phyloP scores from a whole-genome alignment of 768 basidiomycete species.

The Mycena latifolia region DNA sequence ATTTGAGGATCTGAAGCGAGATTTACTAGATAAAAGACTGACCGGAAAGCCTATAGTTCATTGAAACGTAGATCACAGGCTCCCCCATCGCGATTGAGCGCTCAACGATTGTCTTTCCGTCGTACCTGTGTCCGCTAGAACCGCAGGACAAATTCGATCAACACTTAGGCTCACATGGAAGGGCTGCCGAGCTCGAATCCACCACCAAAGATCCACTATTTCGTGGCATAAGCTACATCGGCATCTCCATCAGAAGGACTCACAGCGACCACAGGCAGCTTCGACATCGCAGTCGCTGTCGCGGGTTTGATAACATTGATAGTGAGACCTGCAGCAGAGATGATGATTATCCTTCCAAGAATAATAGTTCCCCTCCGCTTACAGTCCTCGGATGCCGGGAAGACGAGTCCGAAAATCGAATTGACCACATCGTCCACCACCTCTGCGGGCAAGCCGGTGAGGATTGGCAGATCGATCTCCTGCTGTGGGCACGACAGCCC shows the following conservation, averaged over 20 bases:
- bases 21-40: slow-evolving; percentile 19
- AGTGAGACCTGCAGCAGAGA: slow-evolving; percentile 57
- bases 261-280: slow-evolving; percentile 67
- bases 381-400: slow-evolving; percentile 62
- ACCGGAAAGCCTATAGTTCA: slow-evolving; percentile 62
- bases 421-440: slow-evolving; percentile 49
- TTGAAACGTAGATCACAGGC: slow-evolving; percentile 65
- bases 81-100: slow-evolving; percentile 56
- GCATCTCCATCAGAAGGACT: background rate
- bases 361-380: slow-evolving; percentile 26
- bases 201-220: slow-evolving; percentile 66
- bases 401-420: slow-evolving; percentile 43
- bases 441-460: slow-evolving; percentile 50
- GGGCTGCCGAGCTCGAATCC: slow-evolving; percentile 59
- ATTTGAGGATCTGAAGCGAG: too few relatives aligned
- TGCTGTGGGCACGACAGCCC: slow-evolving; percentile 65
- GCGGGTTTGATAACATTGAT: slow-evolving; percentile 65
- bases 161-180: slow-evolving; percentile 43
- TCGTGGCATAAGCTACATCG: background rate
- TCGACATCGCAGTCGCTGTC: slow-evolving; percentile 51
- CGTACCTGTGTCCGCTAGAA: slow-evolving; percentile 46
- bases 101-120: slow-evolving; percentile 57
- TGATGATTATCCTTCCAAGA: background rate
- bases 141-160: background rate
- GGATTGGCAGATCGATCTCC: slow-evolving; percentile 47